Percentiles rank a stretch among this genome's conserved stretches.
Evolutionary conservation across 1,284 basidiomycete genomes (phyloP).

Genomic region (Tylopilus sp.): DNA sequence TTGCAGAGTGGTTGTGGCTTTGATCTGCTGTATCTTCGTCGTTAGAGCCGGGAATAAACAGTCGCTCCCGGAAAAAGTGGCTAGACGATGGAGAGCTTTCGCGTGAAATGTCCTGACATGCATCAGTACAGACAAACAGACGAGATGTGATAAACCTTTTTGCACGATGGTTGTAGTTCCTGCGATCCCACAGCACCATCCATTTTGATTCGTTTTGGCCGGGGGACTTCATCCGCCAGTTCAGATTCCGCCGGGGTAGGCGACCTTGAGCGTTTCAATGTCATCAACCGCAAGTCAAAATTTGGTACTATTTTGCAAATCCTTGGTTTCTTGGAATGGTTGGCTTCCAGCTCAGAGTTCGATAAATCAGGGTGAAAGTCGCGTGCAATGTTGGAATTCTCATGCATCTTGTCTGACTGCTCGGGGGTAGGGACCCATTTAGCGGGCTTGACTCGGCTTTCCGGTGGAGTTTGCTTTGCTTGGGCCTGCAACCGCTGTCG

Average conservation of each 20-base stretch:
- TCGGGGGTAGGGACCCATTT: constrained; percentile 34
- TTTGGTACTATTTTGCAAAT: constrained; percentile 38
- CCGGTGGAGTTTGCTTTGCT: not conserved
- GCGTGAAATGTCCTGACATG: constrained; percentile 2
- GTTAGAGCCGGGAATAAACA: constrained; percentile 20
- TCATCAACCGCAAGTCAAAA: constrained; percentile 52
- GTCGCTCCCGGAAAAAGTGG: constrained; percentile 1
- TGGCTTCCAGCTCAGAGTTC: constrained; percentile 40
- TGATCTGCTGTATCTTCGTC: constrained; percentile 11
- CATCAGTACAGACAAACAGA: constrained; percentile 11
- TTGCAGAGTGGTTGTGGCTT: not conserved
- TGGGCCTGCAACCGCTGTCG: not conserved
- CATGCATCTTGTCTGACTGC: constrained; percentile 44
- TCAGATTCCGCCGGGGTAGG: constrained; percentile 13
- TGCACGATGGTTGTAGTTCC: not conserved
- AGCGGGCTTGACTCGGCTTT: constrained; percentile 12
- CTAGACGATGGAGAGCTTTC: constrained; percentile 3
- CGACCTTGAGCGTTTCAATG: constrained; percentile 37
- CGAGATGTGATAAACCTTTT: constrained; percentile 20
- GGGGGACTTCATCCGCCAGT: constrained; percentile 22
- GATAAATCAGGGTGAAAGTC: constrained; percentile 41
- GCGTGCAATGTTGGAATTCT: constrained; percentile 40
- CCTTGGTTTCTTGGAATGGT: constrained; percentile 10
- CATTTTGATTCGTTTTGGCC: constrained; percentile 21
- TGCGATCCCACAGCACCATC: not conserved